Conservation (phyloP, 1,139 yeast genomes). For the Pichia norvegensis region DNA sequence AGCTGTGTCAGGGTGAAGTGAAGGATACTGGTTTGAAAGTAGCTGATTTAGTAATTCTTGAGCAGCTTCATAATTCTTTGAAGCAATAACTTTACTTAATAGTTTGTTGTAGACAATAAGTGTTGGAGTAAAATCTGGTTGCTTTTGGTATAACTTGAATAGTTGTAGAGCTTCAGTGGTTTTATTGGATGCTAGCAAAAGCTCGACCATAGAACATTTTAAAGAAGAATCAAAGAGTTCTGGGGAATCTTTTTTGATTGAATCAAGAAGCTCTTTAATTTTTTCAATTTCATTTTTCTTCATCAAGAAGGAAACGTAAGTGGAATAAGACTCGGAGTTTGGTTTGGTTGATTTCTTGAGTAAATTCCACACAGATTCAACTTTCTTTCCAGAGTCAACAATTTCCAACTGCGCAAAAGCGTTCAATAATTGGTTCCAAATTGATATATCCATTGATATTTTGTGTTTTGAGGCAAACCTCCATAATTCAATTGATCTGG, state of each 20-base stretch:
- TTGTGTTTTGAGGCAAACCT: slow-evolving; percentile 14
- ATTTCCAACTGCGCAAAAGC: slow-evolving; percentile 32
- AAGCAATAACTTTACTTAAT: slow-evolving; percentile 28
- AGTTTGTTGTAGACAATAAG: slow-evolving; percentile 35
- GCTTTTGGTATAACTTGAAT: slow-evolving; percentile 16
- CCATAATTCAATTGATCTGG: slow-evolving; percentile 20
- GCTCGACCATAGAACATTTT: slow-evolving; percentile 22
- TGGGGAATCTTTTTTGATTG: slow-evolving; percentile 24
- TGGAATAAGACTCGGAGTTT: slow-evolving; percentile 33
- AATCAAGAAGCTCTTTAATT: slow-evolving; percentile 29
- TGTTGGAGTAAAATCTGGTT: slow-evolving; percentile 25
- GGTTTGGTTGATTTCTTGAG: slow-evolving; percentile 25
- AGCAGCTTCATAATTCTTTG: slow-evolving; percentile 30
- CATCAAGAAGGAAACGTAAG: slow-evolving; percentile 32
- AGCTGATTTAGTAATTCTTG: slow-evolving; percentile 31
- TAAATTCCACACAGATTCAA: slow-evolving; percentile 33
- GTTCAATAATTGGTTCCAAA: slow-evolving; percentile 41
- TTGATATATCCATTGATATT: slow-evolving; percentile 23
- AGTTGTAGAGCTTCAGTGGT: slow-evolving; percentile 21
- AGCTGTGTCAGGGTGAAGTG: slow-evolving; percentile 44
- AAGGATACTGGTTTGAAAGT: slow-evolving; percentile 24
- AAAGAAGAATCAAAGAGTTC: slow-evolving; percentile 18
- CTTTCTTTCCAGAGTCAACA: slow-evolving; percentile 23
- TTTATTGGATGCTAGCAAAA: slow-evolving; percentile 18
- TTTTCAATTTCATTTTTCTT: slow-evolving; percentile 25